Evolutionary conservation across 2,329 filamentous ascomycete species (phyloP), one percentile per base, ranked within the genome.

Genomic region (Thelonectria olida): DNA sequence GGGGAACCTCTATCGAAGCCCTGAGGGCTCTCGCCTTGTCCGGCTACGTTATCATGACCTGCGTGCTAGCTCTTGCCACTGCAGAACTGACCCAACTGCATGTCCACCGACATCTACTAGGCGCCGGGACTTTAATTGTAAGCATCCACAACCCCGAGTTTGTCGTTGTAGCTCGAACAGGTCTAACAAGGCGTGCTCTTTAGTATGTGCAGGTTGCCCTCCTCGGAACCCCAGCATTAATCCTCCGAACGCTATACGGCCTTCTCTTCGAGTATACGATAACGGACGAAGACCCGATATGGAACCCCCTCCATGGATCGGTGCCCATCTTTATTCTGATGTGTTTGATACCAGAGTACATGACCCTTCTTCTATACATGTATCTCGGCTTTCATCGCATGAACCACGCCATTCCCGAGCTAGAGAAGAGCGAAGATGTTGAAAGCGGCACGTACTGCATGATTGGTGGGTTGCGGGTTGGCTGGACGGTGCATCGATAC

Each of bases 221-320:
- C 10, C 9, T 42, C 36, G 25, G 45, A 15, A 44, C 49, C 36
- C 47, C 47, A 7, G 17, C 27, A 8, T 20, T 57, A 15, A 20
- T 31, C 15, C 25, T 57, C 13, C 47, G 54, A 44, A 36, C 38
- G 10, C 25, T 27, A 9, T 57, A 50, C 23, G 47, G 54, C 6
- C 47, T 57, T 20, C 54, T 57, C 15, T 57, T 42, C 20, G 54
- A 44, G 12, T 50, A 44, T n/a, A 51, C 54, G 2, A 42, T 57
- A 3, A 15, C 19, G 3, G n/a, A 57, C 13, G 13, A 8, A 2
- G 39, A 31, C 15, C 19, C 54, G 1, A 50, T 50, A 23, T 57
- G 54, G 54, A 57, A 57, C 13, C 45, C 54, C 4, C 15, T 57
- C 9, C 44, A 17, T 25, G 54, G 54, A 25, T 57, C 54, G 3